These are phyloP conservation scores for Suillus ampliporus DNA, from an alignment of 768 basidiomycete species.

Conservation along the genomic window DNA sequence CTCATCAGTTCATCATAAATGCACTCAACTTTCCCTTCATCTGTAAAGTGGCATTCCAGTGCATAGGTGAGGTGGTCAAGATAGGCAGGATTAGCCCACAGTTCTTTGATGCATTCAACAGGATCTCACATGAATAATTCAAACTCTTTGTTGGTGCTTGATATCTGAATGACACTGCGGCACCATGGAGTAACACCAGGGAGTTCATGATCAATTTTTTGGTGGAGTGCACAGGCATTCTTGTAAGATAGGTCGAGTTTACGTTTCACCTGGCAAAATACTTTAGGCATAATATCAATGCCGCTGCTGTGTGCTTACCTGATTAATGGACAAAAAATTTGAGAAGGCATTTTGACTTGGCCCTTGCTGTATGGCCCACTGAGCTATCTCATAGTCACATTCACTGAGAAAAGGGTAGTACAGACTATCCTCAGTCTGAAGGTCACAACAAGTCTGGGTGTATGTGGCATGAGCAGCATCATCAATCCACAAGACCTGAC, in stretches of 20 bases:
- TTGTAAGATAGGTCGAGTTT: not conserved
- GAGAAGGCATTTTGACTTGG: too few relatives aligned
- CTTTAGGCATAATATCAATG: not conserved
- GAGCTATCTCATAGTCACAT: too few relatives aligned
- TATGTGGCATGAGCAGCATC: not conserved
- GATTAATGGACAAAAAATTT: too few relatives aligned
- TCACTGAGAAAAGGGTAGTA: too few relatives aligned
- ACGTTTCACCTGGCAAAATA: not conserved
- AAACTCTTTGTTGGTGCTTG: not conserved
- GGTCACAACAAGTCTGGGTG: not conserved
- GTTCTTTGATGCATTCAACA: slow-evolving; percentile 12
- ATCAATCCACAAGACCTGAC: not conserved
- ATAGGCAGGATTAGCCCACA: slow-evolving; percentile 15
- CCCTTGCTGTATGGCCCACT: too few relatives aligned
- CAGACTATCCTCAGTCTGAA: not conserved
- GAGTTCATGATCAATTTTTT: not conserved
- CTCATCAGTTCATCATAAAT: slow-evolving; percentile 19
- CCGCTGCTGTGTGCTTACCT: too few relatives aligned
- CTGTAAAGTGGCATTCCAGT: slow-evolving; percentile 11
- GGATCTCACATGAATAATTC: slow-evolving; percentile 14
- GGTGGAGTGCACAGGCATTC: not conserved
- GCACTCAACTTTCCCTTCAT: not conserved
- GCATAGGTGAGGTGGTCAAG: slow-evolving; percentile 10
- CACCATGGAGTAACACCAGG: not conserved
- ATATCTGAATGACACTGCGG: not conserved